These are phyloP conservation scores for Termitomyces sp. DNA, from an alignment of 768 basidiomycete species.

Conservation along the genomic window DNA sequence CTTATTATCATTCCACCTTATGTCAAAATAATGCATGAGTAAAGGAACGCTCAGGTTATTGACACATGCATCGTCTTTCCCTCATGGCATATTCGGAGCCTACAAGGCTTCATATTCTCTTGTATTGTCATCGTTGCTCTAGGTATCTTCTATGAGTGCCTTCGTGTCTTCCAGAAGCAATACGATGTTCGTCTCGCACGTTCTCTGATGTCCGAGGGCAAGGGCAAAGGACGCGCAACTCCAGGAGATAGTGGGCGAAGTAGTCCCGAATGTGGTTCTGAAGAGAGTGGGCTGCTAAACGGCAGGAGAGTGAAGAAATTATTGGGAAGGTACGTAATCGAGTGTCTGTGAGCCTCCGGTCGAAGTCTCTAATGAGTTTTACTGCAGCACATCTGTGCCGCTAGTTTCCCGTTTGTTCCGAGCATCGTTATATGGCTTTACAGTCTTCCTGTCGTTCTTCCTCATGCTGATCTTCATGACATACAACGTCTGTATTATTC, in stretches of 20 bases:
- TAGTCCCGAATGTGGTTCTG: slow-evolving; percentile 24
- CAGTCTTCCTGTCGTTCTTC: slow-evolving; percentile 80
- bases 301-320: slow-evolving; percentile 37
- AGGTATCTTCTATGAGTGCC: slow-evolving; percentile 76
- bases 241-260: slow-evolving; percentile 22
- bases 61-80: slow-evolving; percentile 80
- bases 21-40: not conserved
- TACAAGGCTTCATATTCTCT: slow-evolving; percentile 54
- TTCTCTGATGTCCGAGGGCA: slow-evolving; percentile 36
- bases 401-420: slow-evolving; percentile 46
- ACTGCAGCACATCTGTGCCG: slow-evolving; percentile 45
- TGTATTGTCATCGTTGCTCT: slow-evolving; percentile 60
- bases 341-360: not conserved
- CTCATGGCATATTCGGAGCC: slow-evolving; percentile 68
- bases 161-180: slow-evolving; percentile 55
- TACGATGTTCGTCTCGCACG: slow-evolving; percentile 58
- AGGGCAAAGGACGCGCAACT: slow-evolving; percentile 35
- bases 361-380: not conserved
- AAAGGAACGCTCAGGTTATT: slow-evolving; percentile 71
- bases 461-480: slow-evolving; percentile 97
- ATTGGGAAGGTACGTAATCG: slow-evolving; percentile 36
- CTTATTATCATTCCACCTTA: not conserved
- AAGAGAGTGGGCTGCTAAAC: slow-evolving; percentile 51
- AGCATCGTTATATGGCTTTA: slow-evolving; percentile 67
- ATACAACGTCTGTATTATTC: slow-evolving; percentile 67